Percentiles rank a stretch among this genome's conserved stretches.
phyloP scores from a whole-genome alignment of 2,329 filamentous ascomycete species.

The Stagonosporopsis rhizophila region DNA sequence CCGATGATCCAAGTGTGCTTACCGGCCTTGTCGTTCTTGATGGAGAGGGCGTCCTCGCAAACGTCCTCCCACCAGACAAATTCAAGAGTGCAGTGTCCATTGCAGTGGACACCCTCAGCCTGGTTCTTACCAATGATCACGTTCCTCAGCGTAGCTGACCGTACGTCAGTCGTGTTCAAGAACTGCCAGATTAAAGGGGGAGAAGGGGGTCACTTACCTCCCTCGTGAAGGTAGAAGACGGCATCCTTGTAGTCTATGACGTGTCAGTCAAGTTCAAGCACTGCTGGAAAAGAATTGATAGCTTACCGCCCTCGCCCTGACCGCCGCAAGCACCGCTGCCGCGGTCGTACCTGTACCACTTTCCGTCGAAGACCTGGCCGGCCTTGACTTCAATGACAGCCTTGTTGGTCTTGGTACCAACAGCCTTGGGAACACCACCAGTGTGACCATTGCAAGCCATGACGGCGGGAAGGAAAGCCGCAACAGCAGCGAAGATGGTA shows the following conservation, averaged over 20 bases:
- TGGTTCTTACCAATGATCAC: slow-evolving; percentile 61
- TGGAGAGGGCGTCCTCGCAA: slow-evolving; percentile 48
- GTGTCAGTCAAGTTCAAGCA: neutral
- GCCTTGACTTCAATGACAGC: slow-evolving; percentile 35
- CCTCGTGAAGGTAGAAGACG: slow-evolving; percentile 59
- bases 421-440: slow-evolving; percentile 33
- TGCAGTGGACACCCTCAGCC: slow-evolving; percentile 61
- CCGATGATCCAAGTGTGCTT: slow-evolving; percentile 49
- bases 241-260: slow-evolving; percentile 48
- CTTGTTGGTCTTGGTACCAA: slow-evolving; percentile 36
- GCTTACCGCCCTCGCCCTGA: slow-evolving; percentile 30
- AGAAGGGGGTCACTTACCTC: slow-evolving; percentile 32
- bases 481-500: slow-evolving; percentile 15
- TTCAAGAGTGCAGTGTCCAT: slow-evolving; percentile 54
- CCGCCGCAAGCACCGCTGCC: slow-evolving; percentile 34
- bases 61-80: slow-evolving; percentile 53
- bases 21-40: slow-evolving; percentile 41
- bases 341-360: slow-evolving; percentile 37
- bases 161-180: no score
- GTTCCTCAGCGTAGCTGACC: slow-evolving; percentile 54
- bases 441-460: slow-evolving; percentile 37
- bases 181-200: no score
- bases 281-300: neutral
- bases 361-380: slow-evolving; percentile 32
- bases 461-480: slow-evolving; percentile 29